Conservation (phyloP, 441 rosid genomes). For the Breynia disticha region DNA sequence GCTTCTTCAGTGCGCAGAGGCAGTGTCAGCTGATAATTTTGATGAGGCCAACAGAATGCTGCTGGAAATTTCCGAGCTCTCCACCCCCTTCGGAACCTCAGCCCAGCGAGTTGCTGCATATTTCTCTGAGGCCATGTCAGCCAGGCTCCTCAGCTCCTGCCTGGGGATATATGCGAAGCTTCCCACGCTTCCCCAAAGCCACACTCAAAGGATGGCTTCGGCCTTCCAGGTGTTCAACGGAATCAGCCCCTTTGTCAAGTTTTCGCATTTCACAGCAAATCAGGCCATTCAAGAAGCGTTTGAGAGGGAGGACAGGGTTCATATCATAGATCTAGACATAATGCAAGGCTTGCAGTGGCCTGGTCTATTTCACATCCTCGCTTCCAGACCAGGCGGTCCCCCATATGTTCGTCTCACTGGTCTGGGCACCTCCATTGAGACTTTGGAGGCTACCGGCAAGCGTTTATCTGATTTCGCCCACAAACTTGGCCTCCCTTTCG, state of each 20-base stretch:
- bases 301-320: conserved; percentile 85
- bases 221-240: conserved; percentile 98
- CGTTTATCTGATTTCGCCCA: conserved; percentile 83
- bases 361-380: conserved; percentile 84
- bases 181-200: conserved; percentile 54
- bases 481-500: conserved; percentile 80
- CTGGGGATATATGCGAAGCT: conserved; percentile 69
- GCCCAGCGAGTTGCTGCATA: conserved; percentile 97
- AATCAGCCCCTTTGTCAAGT: conserved; percentile 87
- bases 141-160: conserved; percentile 75
- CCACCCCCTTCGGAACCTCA: conserved; percentile 89
- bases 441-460: conserved; percentile 86
- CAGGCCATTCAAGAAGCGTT: conserved; percentile 97
- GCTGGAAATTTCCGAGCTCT: conserved; percentile 75
- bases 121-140: conserved; percentile 96
- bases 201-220: conserved; percentile 64
- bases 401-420: conserved; percentile 92
- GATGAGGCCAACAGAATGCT: conserved; percentile 89
- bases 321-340: conserved; percentile 87
- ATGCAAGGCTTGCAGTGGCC: conserved; percentile 99
- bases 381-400: conserved; percentile 83
- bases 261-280: conserved; percentile 96
- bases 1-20: conserved; percentile 92
- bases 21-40: conserved; percentile 74
- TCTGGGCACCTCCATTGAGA: conserved; percentile 75